Evolutionary conservation across 352 stramenopile species (phyloP), one percentile per base, ranked within the genome.

Genomic region (Phytopythium cucurbitacearum): DNA sequence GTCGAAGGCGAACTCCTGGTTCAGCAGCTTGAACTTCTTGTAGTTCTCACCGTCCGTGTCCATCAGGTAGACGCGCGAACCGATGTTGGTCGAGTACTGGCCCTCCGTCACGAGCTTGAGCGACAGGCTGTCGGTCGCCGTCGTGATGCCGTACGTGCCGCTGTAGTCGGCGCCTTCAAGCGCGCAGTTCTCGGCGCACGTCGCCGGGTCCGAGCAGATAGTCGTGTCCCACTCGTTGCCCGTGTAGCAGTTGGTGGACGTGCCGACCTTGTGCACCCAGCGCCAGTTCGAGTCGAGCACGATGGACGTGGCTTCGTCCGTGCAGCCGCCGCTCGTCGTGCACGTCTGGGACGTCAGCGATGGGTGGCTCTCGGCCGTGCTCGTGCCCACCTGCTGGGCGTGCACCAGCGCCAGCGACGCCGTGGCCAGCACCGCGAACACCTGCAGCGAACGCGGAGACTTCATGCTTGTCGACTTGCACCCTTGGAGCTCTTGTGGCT

Each of bases 271-370:
- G 52, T 87, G 78, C 37, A 85, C 52, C 80, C 76, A 87, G 56
- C 80, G 76, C 76, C 80, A 87, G 59, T 88, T 88, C 47, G 76
- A 67, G 61, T 90, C 80, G 21, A 90, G 58, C 48, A 90, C 80
- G 47, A 90, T 54, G 15, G 76, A 84, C 16, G 71, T 88, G 5
- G 59, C 28, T 39, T 82, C 67, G 2, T 56, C 60, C 21, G 64
- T 56, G 39, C 80, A 90, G 3, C 76, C 75, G 21, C 21, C 21
- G 7, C 51, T 28, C 36, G 62, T 65, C 9, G 76, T 71, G 60
- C 80, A 87, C 42, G 60, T 52, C 49, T 80, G 60, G 8, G 76
- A 78, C 2, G 62, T n/a, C 13, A 87, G 52, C 21, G 76, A 61
- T 12, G 79, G 79, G 45, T 89, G 79, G 4, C 75, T 59, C 59